These are phyloP conservation scores for Dorcoceras hygrometricum DNA, from an alignment of 257 asterid genomes.

Conservation along the genomic window DNA sequence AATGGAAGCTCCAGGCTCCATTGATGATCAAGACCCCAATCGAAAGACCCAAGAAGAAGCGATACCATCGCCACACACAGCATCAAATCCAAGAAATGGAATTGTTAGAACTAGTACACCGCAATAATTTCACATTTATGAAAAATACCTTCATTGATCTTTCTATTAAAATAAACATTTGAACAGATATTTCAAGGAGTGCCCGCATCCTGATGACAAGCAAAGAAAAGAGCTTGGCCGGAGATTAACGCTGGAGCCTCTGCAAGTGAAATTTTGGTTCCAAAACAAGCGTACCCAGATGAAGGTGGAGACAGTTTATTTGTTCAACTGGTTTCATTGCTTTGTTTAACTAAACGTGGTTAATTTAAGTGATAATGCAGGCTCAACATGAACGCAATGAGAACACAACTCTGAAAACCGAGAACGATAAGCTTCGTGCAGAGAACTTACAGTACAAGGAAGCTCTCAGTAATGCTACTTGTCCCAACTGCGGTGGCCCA, in stretches of 20 bases:
- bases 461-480: conserved; percentile 60
- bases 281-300: conserved; percentile 64
- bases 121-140: neutral
- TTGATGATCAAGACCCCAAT: conserved; percentile 67
- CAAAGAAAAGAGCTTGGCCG: conserved; percentile 62
- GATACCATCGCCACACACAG: conserved; percentile 75
- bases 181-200: conserved; percentile 52
- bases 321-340: neutral
- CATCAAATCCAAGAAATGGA: conserved; percentile 82
- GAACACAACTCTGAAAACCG: conserved; percentile 53
- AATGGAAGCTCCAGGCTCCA: conserved; percentile 61
- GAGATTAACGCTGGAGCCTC: conserved; percentile 45
- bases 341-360: neutral
- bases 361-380: conserved; percentile 26
- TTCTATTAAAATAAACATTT: neutral
- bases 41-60: conserved; percentile 68
- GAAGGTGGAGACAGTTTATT: conserved; percentile 32
- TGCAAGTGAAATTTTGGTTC: conserved; percentile 64
- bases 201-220: conserved; percentile 66
- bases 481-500: conserved; percentile 81
- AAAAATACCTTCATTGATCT: neutral
- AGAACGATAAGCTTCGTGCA: conserved; percentile 66
- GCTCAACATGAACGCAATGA: conserved; percentile 77
- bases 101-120: conserved; percentile 33
- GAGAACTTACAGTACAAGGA: conserved; percentile 66